Evolutionary conservation across 352 stramenopile genomes (phyloP).

Genomic region (Globisporangium viniferum): DNA sequence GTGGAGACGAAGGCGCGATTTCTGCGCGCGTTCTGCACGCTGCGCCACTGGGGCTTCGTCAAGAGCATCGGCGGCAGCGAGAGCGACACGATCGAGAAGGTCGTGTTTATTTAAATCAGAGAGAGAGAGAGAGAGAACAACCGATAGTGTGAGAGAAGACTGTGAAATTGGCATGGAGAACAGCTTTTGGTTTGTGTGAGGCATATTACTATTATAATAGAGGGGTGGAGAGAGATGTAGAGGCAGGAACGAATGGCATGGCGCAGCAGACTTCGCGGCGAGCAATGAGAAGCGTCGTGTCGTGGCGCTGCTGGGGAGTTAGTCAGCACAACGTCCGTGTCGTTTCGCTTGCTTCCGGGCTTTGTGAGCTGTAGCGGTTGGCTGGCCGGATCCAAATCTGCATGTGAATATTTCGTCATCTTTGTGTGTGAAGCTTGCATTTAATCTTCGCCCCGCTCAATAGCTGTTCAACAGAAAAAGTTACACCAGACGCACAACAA

Average conservation of each 20-base stretch:
- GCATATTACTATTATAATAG: conserved; percentile 37
- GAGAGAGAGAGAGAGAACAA: not conserved
- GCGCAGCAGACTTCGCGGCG: not conserved
- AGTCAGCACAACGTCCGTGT: not conserved
- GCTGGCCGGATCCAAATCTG: not conserved
- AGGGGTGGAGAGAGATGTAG: conserved; percentile 19
- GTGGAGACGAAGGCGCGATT: conserved; percentile 59
- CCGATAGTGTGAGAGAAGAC: conserved; percentile 2
- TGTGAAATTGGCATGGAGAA: not conserved
- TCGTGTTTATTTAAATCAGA: conserved; percentile 69
- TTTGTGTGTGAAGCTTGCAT: not conserved
- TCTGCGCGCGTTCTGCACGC: conserved; percentile 56
- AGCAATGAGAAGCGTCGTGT: not conserved
- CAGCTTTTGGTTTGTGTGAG: not conserved
- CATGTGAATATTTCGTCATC: not conserved
- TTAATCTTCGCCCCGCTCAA: conserved; percentile 79
- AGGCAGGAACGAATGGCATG: not conserved
- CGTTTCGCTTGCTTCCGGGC: conserved; percentile 2
- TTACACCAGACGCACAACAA: not conserved
- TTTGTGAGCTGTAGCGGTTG: conserved; percentile 21
- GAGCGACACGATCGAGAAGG: conserved; percentile 69
- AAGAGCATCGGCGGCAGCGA: conserved; percentile 43
- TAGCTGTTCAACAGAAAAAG: conserved; percentile 37
- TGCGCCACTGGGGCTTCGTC: conserved; percentile 73
- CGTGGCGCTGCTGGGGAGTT: not conserved